Evolutionary conservation across 108 stramenopile genomes (phyloP).

Genomic region (Skeletonema potamos): DNA sequence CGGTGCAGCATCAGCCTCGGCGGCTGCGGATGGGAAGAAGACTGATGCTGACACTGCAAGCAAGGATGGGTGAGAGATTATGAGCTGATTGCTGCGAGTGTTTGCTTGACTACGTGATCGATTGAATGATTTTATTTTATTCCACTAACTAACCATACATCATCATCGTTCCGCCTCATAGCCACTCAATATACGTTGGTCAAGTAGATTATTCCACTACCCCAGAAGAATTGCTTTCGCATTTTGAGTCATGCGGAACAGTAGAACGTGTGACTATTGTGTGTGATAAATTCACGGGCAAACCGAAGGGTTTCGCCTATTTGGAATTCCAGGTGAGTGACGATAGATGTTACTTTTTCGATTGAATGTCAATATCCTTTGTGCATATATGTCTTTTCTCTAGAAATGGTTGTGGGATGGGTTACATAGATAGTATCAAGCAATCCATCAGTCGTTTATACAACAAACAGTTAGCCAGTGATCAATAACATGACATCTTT

Average conservation of each 20-base stretch:
- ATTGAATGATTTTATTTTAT: not conserved
- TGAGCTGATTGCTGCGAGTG: not conserved
- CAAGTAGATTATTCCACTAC: slow-evolving; percentile 97
- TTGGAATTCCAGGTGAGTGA: slow-evolving; percentile 82
- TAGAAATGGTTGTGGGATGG: slow-evolving; percentile 9
- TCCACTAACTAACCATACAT: not conserved
- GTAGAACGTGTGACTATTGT: slow-evolving; percentile 98
- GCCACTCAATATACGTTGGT: slow-evolving; percentile 91
- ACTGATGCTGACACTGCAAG: slow-evolving; percentile 15
- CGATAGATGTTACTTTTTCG: not conserved
- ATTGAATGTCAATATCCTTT: not conserved
- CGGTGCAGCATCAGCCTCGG: slow-evolving; percentile 15
- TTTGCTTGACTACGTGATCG: not conserved
- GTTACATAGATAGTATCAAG: not conserved
- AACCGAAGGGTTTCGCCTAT: slow-evolving; percentile 70
- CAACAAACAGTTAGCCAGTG: not conserved
- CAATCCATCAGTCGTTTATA: not conserved
- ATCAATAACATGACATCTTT: slow-evolving; percentile 7
- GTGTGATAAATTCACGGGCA: slow-evolving; percentile 95
- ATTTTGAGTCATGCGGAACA: slow-evolving; percentile 95
- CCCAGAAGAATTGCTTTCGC: slow-evolving; percentile 91
- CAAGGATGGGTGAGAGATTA: slow-evolving; percentile 31
- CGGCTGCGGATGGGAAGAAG: slow-evolving; percentile 23
- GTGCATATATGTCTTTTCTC: slow-evolving; percentile 13
- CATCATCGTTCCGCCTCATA: not conserved